phyloP scores from a whole-genome alignment of 805 yeast genomes.

The Candida cerambycidarum region DNA sequence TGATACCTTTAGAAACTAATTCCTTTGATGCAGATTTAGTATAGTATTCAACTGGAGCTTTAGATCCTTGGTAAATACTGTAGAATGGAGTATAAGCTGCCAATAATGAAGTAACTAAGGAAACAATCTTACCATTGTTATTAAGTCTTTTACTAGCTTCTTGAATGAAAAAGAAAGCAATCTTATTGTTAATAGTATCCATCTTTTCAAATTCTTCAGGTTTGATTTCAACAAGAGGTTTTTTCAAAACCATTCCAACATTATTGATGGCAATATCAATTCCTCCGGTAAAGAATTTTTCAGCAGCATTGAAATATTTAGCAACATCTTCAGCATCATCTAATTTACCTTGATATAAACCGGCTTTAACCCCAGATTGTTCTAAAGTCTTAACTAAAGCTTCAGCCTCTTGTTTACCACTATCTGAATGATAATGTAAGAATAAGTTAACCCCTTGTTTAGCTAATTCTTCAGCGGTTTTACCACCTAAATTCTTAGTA shows the following conservation, averaged over 20 bases:
- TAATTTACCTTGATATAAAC: conserved; percentile 43
- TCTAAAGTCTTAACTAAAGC: conserved; percentile 36
- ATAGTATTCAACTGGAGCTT: conserved; percentile 55
- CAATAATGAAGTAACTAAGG: conserved; percentile 60
- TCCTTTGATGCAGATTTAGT: conserved; percentile 57
- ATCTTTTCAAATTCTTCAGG: conserved; percentile 55
- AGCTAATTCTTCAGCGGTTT: conserved; percentile 55
- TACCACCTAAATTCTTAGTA: conserved; percentile 58
- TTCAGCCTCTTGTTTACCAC: conserved; percentile 30
- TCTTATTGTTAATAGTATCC: conserved; percentile 54
- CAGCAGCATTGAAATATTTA: conserved; percentile 47
- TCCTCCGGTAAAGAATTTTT: conserved; percentile 42
- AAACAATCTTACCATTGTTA: conserved; percentile 54
- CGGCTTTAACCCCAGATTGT: conserved; percentile 38
- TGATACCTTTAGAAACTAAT: conserved; percentile 43
- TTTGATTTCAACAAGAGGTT: conserved; percentile 52
- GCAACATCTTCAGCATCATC: conserved; percentile 41
- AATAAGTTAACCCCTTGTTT: conserved; percentile 52
- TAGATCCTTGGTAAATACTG: conserved; percentile 55
- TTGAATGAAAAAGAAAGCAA: conserved; percentile 61
- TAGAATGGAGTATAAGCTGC: conserved; percentile 63
- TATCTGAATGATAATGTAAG: conserved; percentile 56
- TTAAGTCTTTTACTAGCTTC: conserved; percentile 53
- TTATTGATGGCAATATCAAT: conserved; percentile 67
- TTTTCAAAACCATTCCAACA: conserved; percentile 67